Conservation (phyloP, 2,329 filamentous ascomycete species). For the Colletotrichum musicola region DNA sequence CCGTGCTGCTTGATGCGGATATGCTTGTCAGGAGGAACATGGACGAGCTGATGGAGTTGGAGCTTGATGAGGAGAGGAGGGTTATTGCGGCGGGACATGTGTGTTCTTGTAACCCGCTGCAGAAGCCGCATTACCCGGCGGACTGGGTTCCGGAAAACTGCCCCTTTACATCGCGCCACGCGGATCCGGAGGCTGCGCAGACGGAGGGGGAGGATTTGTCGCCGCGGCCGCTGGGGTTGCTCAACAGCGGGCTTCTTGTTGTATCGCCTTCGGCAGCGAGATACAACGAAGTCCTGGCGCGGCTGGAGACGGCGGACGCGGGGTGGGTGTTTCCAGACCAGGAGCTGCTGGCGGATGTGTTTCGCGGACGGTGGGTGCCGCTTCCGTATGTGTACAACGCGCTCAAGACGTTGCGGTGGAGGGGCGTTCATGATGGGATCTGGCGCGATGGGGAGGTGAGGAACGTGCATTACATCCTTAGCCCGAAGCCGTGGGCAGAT, state of each 20-base stretch:
- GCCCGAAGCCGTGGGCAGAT: constrained; percentile 73
- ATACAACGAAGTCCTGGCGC: constrained; percentile 63
- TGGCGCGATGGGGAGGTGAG: constrained; percentile 71
- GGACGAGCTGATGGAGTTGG: constrained; percentile 91
- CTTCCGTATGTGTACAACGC: constrained; percentile 74
- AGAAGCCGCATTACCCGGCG: constrained; percentile 81
- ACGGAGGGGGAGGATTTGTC: constrained; percentile 56
- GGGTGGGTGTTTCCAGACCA: constrained; percentile 72
- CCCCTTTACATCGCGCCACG: constrained; percentile 68
- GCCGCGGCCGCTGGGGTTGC: constrained; percentile 61
- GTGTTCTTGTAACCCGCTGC: constrained; percentile 86
- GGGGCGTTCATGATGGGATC: constrained; percentile 66
- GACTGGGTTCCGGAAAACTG: constrained; percentile 75
- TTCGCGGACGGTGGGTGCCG: constrained; percentile 66
- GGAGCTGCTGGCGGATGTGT: constrained; percentile 67
- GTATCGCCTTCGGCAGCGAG: constrained; percentile 63
- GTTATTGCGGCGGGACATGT: constrained; percentile 89
- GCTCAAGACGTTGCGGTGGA: constrained; percentile 69
- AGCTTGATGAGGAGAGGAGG: constrained; percentile 69
- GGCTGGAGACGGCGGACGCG: constrained; percentile 61
- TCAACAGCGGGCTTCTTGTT: constrained; percentile 70
- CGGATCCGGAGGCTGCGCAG: constrained; percentile 60
- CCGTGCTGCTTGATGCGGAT: constrained; percentile 89
- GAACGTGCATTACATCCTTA: constrained; percentile 72
- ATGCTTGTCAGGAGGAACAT: constrained; percentile 88